phyloP scores from a whole-genome alignment of 2,329 filamentous ascomycete species.

The Arthrinium puccinioides region DNA sequence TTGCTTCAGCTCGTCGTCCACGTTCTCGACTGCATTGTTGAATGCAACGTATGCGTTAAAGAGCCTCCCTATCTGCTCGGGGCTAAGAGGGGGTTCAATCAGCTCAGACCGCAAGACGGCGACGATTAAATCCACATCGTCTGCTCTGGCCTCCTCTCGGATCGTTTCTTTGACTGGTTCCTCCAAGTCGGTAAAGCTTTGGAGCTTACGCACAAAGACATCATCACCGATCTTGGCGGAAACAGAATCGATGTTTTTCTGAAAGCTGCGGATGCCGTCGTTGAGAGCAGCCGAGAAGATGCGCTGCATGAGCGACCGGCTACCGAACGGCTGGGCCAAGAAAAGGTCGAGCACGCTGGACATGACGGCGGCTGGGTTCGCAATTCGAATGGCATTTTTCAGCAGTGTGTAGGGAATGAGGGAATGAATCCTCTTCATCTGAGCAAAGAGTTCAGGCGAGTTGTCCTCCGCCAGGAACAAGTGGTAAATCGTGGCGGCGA shows the following conservation, averaged over 20 bases:
- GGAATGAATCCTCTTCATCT: conserved; percentile 89
- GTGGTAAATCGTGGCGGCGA: conserved; percentile 94
- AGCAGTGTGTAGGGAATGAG: conserved; percentile 87
- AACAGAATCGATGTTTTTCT: conserved; percentile 78
- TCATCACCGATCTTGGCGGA: conserved; percentile 72
- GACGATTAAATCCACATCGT: conserved; percentile 79
- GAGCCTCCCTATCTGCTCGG: conserved; percentile 72
- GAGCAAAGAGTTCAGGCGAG: conserved; percentile 90
- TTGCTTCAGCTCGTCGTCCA: conserved; percentile 80
- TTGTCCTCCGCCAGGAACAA: conserved; percentile 97
- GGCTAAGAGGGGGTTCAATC: conserved; percentile 61
- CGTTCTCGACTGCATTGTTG: conserved; percentile 87
- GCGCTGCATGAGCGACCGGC: conserved; percentile 82
- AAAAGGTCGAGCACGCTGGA: conserved; percentile 91
- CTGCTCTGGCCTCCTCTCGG: conserved; percentile 62
- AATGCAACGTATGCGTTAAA: conserved; percentile 96
- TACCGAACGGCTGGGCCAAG: conserved; percentile 87
- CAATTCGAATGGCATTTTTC: conserved; percentile 95
- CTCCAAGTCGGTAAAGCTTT: conserved; percentile 67
- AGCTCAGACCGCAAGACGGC: conserved; percentile 74
- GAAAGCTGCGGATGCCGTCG: conserved; percentile 81
- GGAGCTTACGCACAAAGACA: conserved; percentile 72
- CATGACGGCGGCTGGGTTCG: conserved; percentile 96
- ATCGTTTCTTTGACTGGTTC: conserved; percentile 70
- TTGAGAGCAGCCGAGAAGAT: conserved; percentile 90